Conservation (phyloP, 805 yeast species). For the Kazachstania psychrophila region DNA sequence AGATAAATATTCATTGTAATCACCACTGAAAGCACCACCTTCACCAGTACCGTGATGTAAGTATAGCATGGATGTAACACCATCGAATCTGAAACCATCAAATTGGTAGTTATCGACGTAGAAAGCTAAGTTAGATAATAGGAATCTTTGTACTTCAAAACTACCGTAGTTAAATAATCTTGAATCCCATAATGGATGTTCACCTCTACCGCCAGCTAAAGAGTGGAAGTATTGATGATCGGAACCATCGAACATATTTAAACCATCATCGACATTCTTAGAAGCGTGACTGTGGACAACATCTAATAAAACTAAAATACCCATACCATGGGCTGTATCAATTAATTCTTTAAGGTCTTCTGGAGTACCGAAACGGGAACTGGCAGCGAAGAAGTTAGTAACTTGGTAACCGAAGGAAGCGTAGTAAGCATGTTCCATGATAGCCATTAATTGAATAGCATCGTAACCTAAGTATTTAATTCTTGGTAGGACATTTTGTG, state of each 20-base stretch:
- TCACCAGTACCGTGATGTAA: slow-evolving; percentile 87
- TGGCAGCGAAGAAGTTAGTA: slow-evolving; percentile 81
- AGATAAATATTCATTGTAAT: slow-evolving; percentile 82
- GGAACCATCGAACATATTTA: slow-evolving; percentile 89
- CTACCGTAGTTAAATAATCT: slow-evolving; percentile 84
- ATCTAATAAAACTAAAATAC: slow-evolving; percentile 78
- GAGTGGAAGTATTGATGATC: slow-evolving; percentile 92
- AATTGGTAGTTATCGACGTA: slow-evolving; percentile 75
- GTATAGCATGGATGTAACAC: slow-evolving; percentile 90
- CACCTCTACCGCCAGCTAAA: slow-evolving; percentile 64
- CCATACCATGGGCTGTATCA: slow-evolving; percentile 85
- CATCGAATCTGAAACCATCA: slow-evolving; percentile 95
- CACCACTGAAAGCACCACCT: slow-evolving; percentile 77
- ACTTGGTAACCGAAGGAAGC: slow-evolving; percentile 98
- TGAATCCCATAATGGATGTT: slow-evolving; percentile 94
- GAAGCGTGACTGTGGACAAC: slow-evolving; percentile 96
- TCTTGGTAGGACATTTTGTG: slow-evolving; percentile 69
- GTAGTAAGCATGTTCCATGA: slow-evolving; percentile 97
- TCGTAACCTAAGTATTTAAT: slow-evolving; percentile 82
- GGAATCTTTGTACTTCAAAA: slow-evolving; percentile 82
- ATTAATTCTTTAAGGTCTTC: slow-evolving; percentile 86
- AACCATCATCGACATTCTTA: slow-evolving; percentile 87
- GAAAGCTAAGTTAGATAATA: slow-evolving; percentile 74
- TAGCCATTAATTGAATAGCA: slow-evolving; percentile 91
- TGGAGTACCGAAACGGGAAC: slow-evolving; percentile 90